Evolutionary conservation across 2,329 filamentous ascomycete species (phyloP), one percentile per base, ranked within the genome.

Genomic region (Aaosphaeria arxii): DNA sequence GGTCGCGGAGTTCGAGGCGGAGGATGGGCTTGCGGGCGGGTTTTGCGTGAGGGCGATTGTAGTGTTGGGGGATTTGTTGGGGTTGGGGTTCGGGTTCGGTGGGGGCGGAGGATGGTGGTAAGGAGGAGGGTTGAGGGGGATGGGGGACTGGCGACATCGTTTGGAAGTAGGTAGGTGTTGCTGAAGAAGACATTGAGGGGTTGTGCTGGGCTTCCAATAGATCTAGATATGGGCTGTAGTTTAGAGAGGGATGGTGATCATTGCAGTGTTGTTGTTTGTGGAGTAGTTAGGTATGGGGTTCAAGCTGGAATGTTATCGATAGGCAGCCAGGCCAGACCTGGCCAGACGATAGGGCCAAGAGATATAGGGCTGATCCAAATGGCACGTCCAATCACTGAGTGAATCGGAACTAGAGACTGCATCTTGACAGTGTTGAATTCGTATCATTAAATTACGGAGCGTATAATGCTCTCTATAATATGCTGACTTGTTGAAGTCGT

Each of bases 31-130:
- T 68, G n/a, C 70, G 68, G 7, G 50, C 40, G 1, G 68, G 66
- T 13, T 58, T 61, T 11, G 64, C 46, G 40, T 41, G 78, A 63
- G 88, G 80, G 53, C 90, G 73, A 36, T 84, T 74, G 44, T 72
- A 69, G 49, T 95, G 81, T 70, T 96, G 95, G 52, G 82, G 73
- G 31, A 74, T 66, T 5, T 85, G 73, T 47, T 86, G 89, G 1
- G 79, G 69, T 69, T 78, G 74, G 33, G 71, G 71, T 33, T 81
- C 67, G 54, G 82, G 77, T 45, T 35, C 77, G 62, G 53, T 77
- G 70, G 30, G 78, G 68, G 42, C 75, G 74, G 7, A 78, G 70
- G 36, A 57, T 61, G 33, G 33, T 9, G 33, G 33, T n/a, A 36
- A n/a, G n/a, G 64, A 17, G 11, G 45, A 36, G 28, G 45, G 11